Conservation (phyloP, 2,329 filamentous ascomycete genomes). For the Diaporthe ampelina region DNA sequence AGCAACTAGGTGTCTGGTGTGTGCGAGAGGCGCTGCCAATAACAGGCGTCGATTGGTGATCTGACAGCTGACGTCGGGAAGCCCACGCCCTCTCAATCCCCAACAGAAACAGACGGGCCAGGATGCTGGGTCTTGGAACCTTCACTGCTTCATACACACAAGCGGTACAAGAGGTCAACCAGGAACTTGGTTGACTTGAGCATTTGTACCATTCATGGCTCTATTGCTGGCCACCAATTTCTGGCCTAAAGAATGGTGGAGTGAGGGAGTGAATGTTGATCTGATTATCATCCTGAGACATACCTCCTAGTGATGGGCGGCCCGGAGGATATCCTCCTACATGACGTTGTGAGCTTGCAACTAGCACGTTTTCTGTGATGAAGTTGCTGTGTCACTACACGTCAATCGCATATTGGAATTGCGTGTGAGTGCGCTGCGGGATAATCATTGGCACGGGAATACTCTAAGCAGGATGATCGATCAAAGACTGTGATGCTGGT, state of each 20-base stretch:
- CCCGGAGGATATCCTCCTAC: background rate
- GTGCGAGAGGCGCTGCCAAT: constrained; percentile 18
- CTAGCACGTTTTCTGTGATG: background rate
- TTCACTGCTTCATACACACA: background rate
- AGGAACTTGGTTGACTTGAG: background rate
- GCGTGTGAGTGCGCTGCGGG: background rate
- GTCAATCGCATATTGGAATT: background rate
- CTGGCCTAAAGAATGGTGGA: background rate
- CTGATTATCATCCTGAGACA: background rate
- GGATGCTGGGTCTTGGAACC: background rate
- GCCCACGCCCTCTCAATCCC: constrained; percentile 3
- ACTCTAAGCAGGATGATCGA: background rate
- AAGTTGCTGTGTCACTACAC: background rate
- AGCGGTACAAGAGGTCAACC: background rate
- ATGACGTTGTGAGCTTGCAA: background rate
- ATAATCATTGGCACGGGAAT: background rate
- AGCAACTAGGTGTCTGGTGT: constrained; percentile 20
- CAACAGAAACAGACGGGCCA: constrained; percentile 27
- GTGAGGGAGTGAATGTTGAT: background rate
- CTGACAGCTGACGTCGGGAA: constrained; percentile 6
- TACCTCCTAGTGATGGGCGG: background rate
- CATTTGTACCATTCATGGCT: background rate
- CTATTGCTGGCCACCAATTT: background rate
- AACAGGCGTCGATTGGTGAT: background rate
- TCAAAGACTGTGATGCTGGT: background rate